Evolutionary conservation across 208 protist genomes (phyloP), one percentile per base, ranked within the genome.

Genomic region (Tritrichomonas foetus): DNA sequence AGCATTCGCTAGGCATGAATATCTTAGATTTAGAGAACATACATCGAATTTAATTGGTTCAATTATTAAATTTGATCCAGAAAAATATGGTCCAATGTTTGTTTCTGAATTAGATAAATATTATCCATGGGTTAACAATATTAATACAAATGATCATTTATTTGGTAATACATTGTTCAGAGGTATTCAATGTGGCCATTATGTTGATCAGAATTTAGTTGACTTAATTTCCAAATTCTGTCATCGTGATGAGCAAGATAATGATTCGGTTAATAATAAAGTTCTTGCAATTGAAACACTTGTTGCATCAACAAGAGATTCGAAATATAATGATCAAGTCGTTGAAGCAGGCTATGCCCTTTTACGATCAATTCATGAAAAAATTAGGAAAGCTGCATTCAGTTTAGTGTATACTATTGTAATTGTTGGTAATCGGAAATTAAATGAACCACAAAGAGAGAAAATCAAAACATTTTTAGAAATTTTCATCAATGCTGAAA

Each of bases 331-430:
- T 27, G 78, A 89, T 9, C 53, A 89, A 89, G 78, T 57, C 11
- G 78, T 57, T 22, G 8, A 33, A 33, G 47, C 47, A 11, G 41
- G 14, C 8, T 39, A 20, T 8, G 47, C 53, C 33, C n/a, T 89
- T 57, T 36, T 89, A 5, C 53, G 30, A 89, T 89, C 78, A 39
- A 89, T 36, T 13, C 53, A 89, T 9, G 1, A 33, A 20, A 14
- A 89, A 61, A 47, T 89, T 36, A 53, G 78, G 57, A 89, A 89
- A 47, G 78, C 78, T 57, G 41, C 78, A 57, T 89, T 89, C 9
- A 36, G 20, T 39, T 14, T 89, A 1, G 14, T 53, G 57, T 89
- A 55, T 16, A 9, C 13, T 39, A 47, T 33, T 0, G 13, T 57
- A 8, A 47, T 89, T n/a, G 27, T 49, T 44, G 33, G 33, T 3